phyloP scores from a whole-genome alignment of 768 basidiomycete species.

The Nidularia sp. region DNA sequence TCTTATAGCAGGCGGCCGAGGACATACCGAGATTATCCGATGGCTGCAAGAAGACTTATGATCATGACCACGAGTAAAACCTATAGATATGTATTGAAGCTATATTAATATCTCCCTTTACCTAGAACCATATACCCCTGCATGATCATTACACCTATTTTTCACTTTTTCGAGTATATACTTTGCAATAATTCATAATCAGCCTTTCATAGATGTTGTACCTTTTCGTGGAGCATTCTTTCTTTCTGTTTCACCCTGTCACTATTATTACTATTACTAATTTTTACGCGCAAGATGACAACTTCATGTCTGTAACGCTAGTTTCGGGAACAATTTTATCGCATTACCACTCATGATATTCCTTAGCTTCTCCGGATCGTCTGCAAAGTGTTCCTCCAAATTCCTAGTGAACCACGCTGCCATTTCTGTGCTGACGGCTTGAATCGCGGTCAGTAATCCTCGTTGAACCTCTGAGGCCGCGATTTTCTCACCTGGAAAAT shows the following conservation, averaged over 20 bases:
- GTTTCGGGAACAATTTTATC: conserved; percentile 41
- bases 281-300: neutral
- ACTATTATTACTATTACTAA: neutral
- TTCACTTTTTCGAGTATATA: too few relatives aligned
- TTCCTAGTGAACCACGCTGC: conserved; percentile 59
- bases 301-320: neutral
- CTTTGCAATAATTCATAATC: too few relatives aligned
- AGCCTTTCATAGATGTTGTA: too few relatives aligned
- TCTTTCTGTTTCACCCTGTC: too few relatives aligned
- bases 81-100: too few relatives aligned
- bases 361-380: conserved; percentile 32
- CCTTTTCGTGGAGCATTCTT: too few relatives aligned
- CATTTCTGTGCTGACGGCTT: conserved; percentile 57
- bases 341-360: conserved; percentile 48
- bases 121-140: too few relatives aligned
- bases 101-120: too few relatives aligned
- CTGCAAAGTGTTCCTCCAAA: conserved; percentile 42
- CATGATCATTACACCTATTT: too few relatives aligned
- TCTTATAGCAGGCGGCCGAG: conserved; percentile 45
- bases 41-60: conserved; percentile 46
- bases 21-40: conserved; percentile 51
- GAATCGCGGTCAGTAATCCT: neutral
- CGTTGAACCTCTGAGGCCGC: neutral
- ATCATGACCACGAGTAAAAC: neutral
- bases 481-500: conserved; percentile 60